Evolutionary conservation across 78 protist genomes (phyloP), one percentile per base, ranked within the genome.

Genomic region (Dictyostelium intermedium): DNA sequence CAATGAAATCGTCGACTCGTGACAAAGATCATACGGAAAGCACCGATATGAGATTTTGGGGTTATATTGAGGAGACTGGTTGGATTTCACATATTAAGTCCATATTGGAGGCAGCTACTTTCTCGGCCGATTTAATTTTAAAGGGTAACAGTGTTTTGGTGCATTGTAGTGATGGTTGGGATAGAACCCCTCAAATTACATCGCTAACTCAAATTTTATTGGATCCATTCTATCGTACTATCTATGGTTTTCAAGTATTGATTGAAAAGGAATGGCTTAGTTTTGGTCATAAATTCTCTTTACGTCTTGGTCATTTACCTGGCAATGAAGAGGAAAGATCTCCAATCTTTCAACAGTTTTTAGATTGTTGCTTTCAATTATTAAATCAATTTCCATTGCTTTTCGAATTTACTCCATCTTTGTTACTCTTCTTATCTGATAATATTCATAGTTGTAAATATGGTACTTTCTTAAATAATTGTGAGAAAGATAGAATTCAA

Each of bases 181-280:
- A 98, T 66, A 86, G 98, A 47, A 98, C 98, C 1, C 91, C 98
- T 0, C 98, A 96, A 86, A 9, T 97, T 9, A 69, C 76, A 6
- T 34, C 98, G 0, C 53, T 97, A 6, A 91, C 98, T 5, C 84
- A 89, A 83, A 70, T 98, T 30, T 18, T 92, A 14, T 61, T 98
- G 61, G 99, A 98, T 39, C 98, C 97, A 35, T 82, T 77, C 50
- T 84, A 84, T 27, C 77, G 97, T 35, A 82, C 97, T 0, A 70
- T 97, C 2, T 61, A 92, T 56, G 98, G 98, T 0, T 97, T 97
- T 74, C 70, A 60, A n/a, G 96, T 97, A 27, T 82, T 98, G 47
- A 84, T 98, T 9, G 98, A 97, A 86, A 97, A 98, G 72, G 99
- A 98, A 78, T 98, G 99, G 99, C 83, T 97, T 37, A n/a, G 96